Percentiles rank a stretch among this genome's conserved stretches.
phyloP scores from a whole-genome alignment of 148 eudicot genomes.

The Silene latifolia region DNA sequence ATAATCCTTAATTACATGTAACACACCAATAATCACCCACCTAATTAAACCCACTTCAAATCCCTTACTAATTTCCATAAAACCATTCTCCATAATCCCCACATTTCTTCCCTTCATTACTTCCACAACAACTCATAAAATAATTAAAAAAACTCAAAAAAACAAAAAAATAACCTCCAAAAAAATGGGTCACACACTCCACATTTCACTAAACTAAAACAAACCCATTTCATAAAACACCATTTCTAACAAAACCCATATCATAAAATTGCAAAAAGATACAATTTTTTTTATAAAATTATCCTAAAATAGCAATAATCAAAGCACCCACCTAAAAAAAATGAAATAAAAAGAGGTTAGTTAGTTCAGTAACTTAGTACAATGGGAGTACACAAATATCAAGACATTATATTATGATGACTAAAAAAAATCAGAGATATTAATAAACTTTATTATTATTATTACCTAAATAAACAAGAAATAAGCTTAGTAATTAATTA shows the following conservation, averaged over 20 bases:
- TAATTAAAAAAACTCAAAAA: not conserved
- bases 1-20: constrained; percentile 31
- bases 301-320: constrained; percentile 5
- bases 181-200: constrained; percentile 24
- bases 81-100: constrained; percentile 22
- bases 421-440: not conserved
- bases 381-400: constrained; percentile 26
- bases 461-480: constrained; percentile 7
- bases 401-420: constrained; percentile 20
- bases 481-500: not conserved
- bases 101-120: constrained; percentile 36
- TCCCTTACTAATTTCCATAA: constrained; percentile 28
- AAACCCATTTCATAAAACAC: constrained; percentile 19
- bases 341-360: not conserved
- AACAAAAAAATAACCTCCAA: not conserved
- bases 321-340: not conserved
- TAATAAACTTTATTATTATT: constrained; percentile 6
- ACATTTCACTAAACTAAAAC: constrained; percentile 27
- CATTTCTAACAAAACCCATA: constrained; percentile 18
- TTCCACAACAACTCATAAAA: constrained; percentile 18
- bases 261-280: constrained; percentile 12
- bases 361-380: constrained; percentile 6
- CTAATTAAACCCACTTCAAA: constrained; percentile 28
- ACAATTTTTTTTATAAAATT: not conserved
- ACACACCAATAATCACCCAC: constrained; percentile 24